phyloP scores from a whole-genome alignment of 129 eudicot species.

The Sambucus nigra region DNA sequence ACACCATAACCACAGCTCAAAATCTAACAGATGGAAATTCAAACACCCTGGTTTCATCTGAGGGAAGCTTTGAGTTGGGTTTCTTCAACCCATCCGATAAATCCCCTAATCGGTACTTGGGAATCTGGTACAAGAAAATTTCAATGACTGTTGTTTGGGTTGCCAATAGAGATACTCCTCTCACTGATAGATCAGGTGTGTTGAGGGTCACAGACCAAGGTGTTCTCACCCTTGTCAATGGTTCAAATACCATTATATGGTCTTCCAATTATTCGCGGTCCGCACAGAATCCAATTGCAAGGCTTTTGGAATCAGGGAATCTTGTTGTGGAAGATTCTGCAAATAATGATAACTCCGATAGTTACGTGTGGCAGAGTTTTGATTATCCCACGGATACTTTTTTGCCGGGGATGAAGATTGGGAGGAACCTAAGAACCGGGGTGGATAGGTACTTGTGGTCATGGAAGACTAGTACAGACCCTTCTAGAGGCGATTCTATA shows the following conservation, averaged over 20 bases:
- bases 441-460: background rate
- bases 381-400: conserved; percentile 16
- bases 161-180: conserved; percentile 17
- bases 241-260: conserved; percentile 2
- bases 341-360: background rate
- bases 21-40: background rate
- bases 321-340: conserved; percentile 9
- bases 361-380: conserved; percentile 8
- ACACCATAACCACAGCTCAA: background rate
- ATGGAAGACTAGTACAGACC: conserved; percentile 13
- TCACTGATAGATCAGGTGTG: conserved; percentile 8
- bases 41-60: background rate
- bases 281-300: conserved; percentile 3
- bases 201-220: conserved; percentile 6
- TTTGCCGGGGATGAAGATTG: conserved; percentile 13
- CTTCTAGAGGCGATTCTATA: conserved; percentile 1
- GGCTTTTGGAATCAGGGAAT: conserved; percentile 15
- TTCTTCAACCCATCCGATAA: background rate
- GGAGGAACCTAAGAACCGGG: background rate
- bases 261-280: conserved; percentile 3
- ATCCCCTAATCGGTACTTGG: background rate
- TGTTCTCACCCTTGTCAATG: conserved; percentile 7
- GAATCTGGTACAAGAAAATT: background rate
- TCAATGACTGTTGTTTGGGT: conserved; percentile 10
- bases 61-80: background rate